Conservation (phyloP, 176 grass and related monocot species). For the Oryza australiensis region DNA sequence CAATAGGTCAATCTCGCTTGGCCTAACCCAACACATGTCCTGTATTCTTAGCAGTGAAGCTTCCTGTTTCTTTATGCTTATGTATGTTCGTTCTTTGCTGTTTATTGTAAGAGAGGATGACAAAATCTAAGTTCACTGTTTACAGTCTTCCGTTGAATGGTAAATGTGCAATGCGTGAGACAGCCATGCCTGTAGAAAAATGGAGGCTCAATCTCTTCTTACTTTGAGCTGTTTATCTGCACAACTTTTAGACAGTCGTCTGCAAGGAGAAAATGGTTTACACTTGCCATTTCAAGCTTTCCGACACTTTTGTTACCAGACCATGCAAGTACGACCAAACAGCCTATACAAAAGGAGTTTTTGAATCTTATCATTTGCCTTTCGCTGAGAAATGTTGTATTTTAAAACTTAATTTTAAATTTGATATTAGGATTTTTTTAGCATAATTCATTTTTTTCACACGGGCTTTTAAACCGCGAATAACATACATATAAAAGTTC, state of each 20-base stretch:
- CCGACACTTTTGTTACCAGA: background rate
- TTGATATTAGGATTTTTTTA: no score
- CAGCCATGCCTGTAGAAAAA: background rate
- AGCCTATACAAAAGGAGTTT: background rate
- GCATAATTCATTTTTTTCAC: no score
- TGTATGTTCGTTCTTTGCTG: background rate
- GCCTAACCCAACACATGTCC: background rate
- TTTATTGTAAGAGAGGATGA: background rate
- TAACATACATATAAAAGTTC: no score
- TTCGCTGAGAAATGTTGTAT: no score
- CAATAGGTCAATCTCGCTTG: background rate
- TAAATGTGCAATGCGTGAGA: background rate
- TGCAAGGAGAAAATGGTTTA: conserved; percentile 17
- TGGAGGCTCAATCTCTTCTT: conserved; percentile 11
- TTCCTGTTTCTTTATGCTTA: conserved; percentile 29
- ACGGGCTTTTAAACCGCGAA: no score
- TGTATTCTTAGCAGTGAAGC: conserved; percentile 54
- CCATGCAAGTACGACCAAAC: background rate
- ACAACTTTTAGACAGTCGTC: conserved; percentile 21
- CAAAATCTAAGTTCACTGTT: conserved; percentile 2
- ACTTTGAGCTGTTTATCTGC: conserved; percentile 6
- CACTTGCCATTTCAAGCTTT: conserved; percentile 9
- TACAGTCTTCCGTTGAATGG: conserved; percentile 47
- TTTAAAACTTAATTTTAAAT: no score
- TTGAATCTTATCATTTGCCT: background rate